Evolutionary conservation across 352 stramenopile species (phyloP).

Genomic region (Pythium guiyangense): DNA sequence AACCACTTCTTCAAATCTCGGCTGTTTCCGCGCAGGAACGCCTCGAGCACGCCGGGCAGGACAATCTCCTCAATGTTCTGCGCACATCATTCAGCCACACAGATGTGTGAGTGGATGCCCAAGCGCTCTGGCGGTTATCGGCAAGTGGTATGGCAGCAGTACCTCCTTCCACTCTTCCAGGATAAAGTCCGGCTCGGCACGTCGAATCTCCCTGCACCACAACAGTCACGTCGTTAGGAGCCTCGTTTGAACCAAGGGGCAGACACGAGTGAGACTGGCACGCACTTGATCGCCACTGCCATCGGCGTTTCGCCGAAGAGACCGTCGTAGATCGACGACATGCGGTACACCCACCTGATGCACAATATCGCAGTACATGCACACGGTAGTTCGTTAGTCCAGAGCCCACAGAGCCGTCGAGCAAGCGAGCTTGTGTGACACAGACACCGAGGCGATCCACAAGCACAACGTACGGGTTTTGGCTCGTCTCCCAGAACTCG

Average conservation of each 20-base stretch:
- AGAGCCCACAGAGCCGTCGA: slow-evolving; percentile 1
- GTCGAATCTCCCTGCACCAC: slow-evolving; percentile 85
- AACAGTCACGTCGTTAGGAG: background rate
- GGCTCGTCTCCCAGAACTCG: slow-evolving; percentile 98
- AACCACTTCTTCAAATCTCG: slow-evolving; percentile 96
- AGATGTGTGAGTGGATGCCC: background rate
- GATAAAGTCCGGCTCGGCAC: slow-evolving; percentile 96
- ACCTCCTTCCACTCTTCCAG: slow-evolving; percentile 94
- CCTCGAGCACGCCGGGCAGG: slow-evolving; percentile 92
- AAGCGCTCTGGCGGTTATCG: background rate
- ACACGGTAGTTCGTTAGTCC: background rate
- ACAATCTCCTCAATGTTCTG: slow-evolving; percentile 92
- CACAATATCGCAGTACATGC: background rate
- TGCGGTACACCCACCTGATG: slow-evolving; percentile 91
- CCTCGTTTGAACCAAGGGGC: no score
- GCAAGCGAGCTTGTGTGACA: background rate
- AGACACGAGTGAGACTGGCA: background rate
- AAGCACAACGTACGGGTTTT: slow-evolving; percentile 90
- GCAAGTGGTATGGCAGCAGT: slow-evolving; percentile 2
- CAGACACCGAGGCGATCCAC: background rate
- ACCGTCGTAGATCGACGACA: slow-evolving; percentile 97
- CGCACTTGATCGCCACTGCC: slow-evolving; percentile 88
- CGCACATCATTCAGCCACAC: background rate
- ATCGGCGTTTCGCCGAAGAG: slow-evolving; percentile 96
- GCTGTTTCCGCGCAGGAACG: slow-evolving; percentile 93